A percentile compares a stretch with the other conserved stretches of the same genome.
phyloP scores from a whole-genome alignment of 2,329 filamentous ascomycete species.

The Macrophomina tecta region DNA sequence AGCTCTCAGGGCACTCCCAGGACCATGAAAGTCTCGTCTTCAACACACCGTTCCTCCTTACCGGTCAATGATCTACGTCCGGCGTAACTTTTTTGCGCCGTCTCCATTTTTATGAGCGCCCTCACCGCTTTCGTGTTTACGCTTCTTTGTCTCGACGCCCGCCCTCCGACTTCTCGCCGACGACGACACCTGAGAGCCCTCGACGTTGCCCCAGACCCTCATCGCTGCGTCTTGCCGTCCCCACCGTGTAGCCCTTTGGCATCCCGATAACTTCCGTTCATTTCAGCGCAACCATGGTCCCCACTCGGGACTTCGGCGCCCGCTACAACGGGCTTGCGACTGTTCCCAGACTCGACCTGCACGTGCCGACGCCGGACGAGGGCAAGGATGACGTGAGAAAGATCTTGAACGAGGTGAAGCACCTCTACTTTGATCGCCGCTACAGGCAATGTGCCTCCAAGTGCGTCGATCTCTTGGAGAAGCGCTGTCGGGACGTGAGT shows the following conservation, averaged over 20 bases:
- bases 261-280: neutral
- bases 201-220: neutral
- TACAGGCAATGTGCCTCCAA: slow-evolving; percentile 44
- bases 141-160: slow-evolving; percentile 14
- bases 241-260: neutral
- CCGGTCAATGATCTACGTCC: slow-evolving; percentile 19
- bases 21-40: neutral
- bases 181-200: neutral
- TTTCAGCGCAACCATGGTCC: neutral
- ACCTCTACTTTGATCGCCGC: slow-evolving; percentile 37
- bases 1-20: neutral
- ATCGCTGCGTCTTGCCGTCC: neutral
- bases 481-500: slow-evolving; percentile 13
- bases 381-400: slow-evolving; percentile 7
- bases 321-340: slow-evolving; percentile 20
- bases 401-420: slow-evolving; percentile 25
- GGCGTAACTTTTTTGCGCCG: slow-evolving; percentile 21
- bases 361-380: slow-evolving; percentile 7
- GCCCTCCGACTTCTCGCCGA: slow-evolving; percentile 11
- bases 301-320: slow-evolving; percentile 5
- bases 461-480: slow-evolving; percentile 38
- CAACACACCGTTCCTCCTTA: neutral
- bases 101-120: slow-evolving; percentile 4
- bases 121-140: slow-evolving; percentile 21
- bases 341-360: slow-evolving; percentile 17